These are phyloP conservation scores for Aspergillus sp. DNA, from an alignment of 2,329 filamentous ascomycete species.

Conservation along the genomic window DNA sequence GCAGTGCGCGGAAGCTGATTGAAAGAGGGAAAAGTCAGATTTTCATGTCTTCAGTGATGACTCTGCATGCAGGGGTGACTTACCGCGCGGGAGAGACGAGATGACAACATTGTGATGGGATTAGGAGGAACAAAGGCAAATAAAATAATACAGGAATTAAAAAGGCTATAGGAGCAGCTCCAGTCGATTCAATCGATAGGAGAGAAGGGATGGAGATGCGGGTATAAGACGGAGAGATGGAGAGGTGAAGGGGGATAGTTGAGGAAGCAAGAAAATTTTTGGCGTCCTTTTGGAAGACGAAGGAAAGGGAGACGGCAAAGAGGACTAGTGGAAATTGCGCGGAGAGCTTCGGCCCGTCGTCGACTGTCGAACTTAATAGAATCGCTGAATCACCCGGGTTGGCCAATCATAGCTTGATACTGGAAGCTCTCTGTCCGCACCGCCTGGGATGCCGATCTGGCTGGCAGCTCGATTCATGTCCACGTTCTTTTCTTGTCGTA, in stretches of 20 bases:
- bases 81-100: conserved; percentile 76
- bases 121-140: conserved; percentile 26
- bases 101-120: conserved; percentile 68
- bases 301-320: conserved; percentile 29
- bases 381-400: conserved; percentile 29
- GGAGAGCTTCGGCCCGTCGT: conserved; percentile 42
- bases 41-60: conserved; percentile 13
- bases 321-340: conserved; percentile 38
- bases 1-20: conserved; percentile 77
- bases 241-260: conserved; percentile 15
- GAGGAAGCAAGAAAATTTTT: conserved; percentile 28
- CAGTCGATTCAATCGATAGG: conserved; percentile 40
- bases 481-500: neutral
- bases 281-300: conserved; percentile 25
- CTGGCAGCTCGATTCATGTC: neutral
- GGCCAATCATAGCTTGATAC: conserved; percentile 23
- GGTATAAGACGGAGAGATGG: conserved; percentile 18
- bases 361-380: conserved; percentile 39
- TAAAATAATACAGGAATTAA: conserved; percentile 43
- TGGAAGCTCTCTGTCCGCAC: neutral
- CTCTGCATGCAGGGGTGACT: conserved; percentile 45
- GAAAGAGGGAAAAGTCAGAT: conserved; percentile 21
- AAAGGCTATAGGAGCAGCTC: conserved; percentile 34
- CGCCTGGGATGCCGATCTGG: neutral
- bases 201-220: conserved; percentile 24